phyloP scores from a whole-genome alignment of 352 stramenopile species.

The Phytopythium cucurbitacearum region DNA sequence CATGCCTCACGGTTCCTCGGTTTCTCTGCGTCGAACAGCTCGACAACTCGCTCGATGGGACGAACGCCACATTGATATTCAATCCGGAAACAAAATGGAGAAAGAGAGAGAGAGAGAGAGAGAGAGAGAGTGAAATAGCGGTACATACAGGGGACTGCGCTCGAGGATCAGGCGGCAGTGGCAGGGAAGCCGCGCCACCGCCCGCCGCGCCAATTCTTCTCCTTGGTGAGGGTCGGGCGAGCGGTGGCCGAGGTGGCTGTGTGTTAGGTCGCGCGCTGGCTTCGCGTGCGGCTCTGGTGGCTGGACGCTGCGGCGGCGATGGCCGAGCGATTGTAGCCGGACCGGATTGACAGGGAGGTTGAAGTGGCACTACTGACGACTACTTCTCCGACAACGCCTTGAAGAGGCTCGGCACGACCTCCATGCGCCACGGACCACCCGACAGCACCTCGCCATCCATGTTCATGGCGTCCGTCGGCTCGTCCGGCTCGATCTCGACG shows the following conservation, averaged over 20 bases:
- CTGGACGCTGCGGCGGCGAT: too few relatives aligned
- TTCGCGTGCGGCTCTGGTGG: background rate
- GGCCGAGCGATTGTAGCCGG: background rate
- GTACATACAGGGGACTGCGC: background rate
- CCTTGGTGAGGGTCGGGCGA: too few relatives aligned
- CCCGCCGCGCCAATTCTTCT: too few relatives aligned
- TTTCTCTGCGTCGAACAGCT: too few relatives aligned
- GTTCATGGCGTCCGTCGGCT: slow-evolving; percentile 67
- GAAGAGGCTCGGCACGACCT: slow-evolving; percentile 83
- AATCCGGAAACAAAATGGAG: background rate
- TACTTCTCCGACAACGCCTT: slow-evolving; percentile 86
- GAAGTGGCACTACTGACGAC: background rate
- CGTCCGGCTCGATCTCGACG: slow-evolving; percentile 60
- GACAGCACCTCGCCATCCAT: slow-evolving; percentile 77
- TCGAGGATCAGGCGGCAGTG: too few relatives aligned
- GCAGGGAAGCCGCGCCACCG: too few relatives aligned
- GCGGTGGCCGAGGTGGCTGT: too few relatives aligned
- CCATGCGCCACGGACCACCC: slow-evolving; percentile 72
- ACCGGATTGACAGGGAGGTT: background rate
- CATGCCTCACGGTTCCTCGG: too few relatives aligned
- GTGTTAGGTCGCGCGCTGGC: background rate
- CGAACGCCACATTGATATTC: background rate
- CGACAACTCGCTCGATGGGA: background rate
- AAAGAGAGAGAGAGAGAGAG: background rate
- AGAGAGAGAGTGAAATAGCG: slow-evolving; percentile 1